Percentiles rank a stretch among this genome's conserved stretches.
Evolutionary conservation across 768 basidiomycete genomes (phyloP).

Genomic region (Macrocybe gigantea): DNA sequence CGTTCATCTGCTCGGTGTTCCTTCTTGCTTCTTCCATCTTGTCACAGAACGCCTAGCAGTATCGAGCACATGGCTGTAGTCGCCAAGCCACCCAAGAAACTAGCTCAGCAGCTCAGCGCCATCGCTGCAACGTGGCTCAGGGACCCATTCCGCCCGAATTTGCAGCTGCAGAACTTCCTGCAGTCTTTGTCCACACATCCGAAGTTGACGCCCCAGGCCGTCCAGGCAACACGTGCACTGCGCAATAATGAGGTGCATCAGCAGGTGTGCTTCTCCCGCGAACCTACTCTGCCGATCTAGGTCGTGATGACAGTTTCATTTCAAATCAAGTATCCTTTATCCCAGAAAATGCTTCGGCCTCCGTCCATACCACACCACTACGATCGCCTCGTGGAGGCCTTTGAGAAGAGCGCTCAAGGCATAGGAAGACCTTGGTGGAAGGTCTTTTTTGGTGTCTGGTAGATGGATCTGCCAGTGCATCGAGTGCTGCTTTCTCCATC

Average conservation of each 20-base stretch:
- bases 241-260: conserved; percentile 49
- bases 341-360: conserved; percentile 58
- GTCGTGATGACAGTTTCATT: conserved; percentile 12
- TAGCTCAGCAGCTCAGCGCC: conserved; percentile 42
- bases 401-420: conserved; percentile 72
- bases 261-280: conserved; percentile 45
- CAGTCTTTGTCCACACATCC: conserved; percentile 64
- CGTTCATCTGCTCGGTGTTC: too few relatives aligned
- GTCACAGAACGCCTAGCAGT: too few relatives aligned
- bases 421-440: conserved; percentile 83
- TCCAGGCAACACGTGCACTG: conserved; percentile 52
- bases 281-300: conserved; percentile 9
- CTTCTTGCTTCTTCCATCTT: too few relatives aligned
- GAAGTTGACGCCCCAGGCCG: conserved; percentile 54
- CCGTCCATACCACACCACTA: conserved; percentile 73
- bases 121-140: conserved; percentile 61
- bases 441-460: conserved; percentile 74
- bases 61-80: conserved; percentile 10
- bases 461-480: conserved; percentile 10
- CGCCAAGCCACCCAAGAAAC: conserved; percentile 21
- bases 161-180: conserved; percentile 66
- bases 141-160: conserved; percentile 73
- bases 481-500: too few relatives aligned
- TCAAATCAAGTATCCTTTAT: conserved; percentile 53
- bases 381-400: conserved; percentile 63